These are phyloP conservation scores for Phaeosphaeriaceae sp. DNA, from an alignment of 2,329 filamentous ascomycete species.

Conservation along the genomic window DNA sequence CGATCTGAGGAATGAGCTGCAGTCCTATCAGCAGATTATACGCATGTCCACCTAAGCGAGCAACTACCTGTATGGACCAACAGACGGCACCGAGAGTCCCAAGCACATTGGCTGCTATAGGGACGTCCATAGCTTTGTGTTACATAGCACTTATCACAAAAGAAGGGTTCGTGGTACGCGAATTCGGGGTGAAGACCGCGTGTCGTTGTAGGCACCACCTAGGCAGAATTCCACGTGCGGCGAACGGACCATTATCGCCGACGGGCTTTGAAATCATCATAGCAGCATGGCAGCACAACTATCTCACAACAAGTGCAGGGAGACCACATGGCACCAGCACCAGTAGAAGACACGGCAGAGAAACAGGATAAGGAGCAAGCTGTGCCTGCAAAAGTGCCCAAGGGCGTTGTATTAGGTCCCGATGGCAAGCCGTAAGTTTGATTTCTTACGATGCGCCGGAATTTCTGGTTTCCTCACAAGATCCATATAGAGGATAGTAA, in stretches of 20 bases:
- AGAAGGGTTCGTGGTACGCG: no score
- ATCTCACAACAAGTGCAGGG: background rate
- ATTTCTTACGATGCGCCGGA: background rate
- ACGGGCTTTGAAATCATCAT: conserved; percentile 29
- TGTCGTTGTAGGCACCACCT: conserved; percentile 15
- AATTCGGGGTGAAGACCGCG: no score
- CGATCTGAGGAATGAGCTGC: conserved; percentile 71
- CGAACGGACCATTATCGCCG: conserved; percentile 6
- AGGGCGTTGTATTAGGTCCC: conserved; percentile 75
- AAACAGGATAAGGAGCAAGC: conserved; percentile 36
- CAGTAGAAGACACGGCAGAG: conserved; percentile 26
- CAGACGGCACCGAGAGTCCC: conserved; percentile 65
- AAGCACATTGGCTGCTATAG: conserved; percentile 63
- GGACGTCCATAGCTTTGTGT: conserved; percentile 57
- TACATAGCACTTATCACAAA: background rate
- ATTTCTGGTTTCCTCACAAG: no score
- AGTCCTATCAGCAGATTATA: conserved; percentile 1
- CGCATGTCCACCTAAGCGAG: background rate
- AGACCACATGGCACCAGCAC: conserved; percentile 29
- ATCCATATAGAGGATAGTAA: background rate
- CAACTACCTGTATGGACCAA: conserved; percentile 67
- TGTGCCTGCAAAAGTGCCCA: conserved; percentile 64
- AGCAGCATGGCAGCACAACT: background rate
- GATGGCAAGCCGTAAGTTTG: conserved; percentile 81
- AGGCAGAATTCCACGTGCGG: conserved; percentile 18